phyloP scores from a whole-genome alignment of 352 stramenopile species.

The Pythium diclinum region DNA sequence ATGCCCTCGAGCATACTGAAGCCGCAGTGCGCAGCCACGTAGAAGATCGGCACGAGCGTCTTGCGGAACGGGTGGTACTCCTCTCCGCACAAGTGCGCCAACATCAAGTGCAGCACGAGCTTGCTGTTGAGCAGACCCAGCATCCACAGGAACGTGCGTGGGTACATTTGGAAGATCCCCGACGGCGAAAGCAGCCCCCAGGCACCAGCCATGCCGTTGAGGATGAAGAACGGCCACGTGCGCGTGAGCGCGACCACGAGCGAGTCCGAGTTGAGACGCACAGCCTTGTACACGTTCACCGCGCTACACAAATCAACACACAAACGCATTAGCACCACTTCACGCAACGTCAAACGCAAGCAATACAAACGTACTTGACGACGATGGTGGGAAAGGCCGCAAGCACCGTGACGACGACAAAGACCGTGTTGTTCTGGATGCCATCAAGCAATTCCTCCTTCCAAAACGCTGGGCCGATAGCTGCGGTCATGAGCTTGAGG shows the following conservation, averaged over 20 bases:
- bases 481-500: slow-evolving; percentile 73
- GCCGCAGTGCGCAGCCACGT: slow-evolving; percentile 76
- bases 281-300: slow-evolving; percentile 67
- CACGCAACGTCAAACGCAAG: not conserved
- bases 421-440: slow-evolving; percentile 81
- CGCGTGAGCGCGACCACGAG: slow-evolving; percentile 79
- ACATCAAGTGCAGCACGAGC: slow-evolving; percentile 87
- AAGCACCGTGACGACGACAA: slow-evolving; percentile 62
- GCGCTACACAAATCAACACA: slow-evolving; percentile 33
- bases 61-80: slow-evolving; percentile 89
- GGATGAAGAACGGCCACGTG: slow-evolving; percentile 64
- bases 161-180: slow-evolving; percentile 70
- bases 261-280: slow-evolving; percentile 65
- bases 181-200: slow-evolving; percentile 75
- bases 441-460: slow-evolving; percentile 52
- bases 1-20: slow-evolving; percentile 83
- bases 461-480: slow-evolving; percentile 68
- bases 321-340: not conserved
- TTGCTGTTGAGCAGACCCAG: slow-evolving; percentile 86
- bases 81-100: slow-evolving; percentile 82
- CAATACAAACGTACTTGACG: slow-evolving; percentile 64
- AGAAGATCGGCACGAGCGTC: slow-evolving; percentile 88
- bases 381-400: slow-evolving; percentile 60
- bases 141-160: slow-evolving; percentile 86
- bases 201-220: slow-evolving; percentile 64